Evolutionary conservation across 2,329 filamentous ascomycete genomes (phyloP), one percentile per base, ranked within the genome.

Genomic region (Penicillium sp.): DNA sequence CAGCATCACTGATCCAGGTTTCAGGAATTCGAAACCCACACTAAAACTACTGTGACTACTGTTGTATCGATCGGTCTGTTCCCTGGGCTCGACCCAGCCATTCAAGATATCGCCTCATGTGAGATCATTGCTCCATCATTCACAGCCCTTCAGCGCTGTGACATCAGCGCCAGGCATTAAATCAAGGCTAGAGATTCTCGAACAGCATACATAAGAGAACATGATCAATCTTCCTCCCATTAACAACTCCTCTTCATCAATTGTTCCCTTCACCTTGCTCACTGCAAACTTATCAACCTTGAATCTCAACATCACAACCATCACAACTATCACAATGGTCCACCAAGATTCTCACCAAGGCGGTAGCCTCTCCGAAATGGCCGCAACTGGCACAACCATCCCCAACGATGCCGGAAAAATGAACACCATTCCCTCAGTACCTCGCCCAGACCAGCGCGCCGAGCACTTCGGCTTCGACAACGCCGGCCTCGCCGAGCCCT

Each of bases 351-450:
- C 68, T 29, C 65, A 75, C 63, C 64, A 61, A 53, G 73, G 74
- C 46, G 75, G 72, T 48, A 65, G 62, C 50, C 68, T 76, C 57
- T 68, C 69, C 22, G 72, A 75, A 43, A 75, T 75, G 73, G 73
- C 73, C 34, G 47, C 65, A 29, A 54, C 62, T 6, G 73, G 73
- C 41, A 77, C 72, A n/a, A 60, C 54, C 3, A 66, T 80, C 34
- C 79, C 79, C 49, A 71, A 74, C 51, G 77, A 81, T 58, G 77
- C 79, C 39, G 78, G 77, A 50, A 54, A 57, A 41, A 68, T 74
- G 58, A 74, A 75, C 58, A 68, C 69, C 45, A 78, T 82, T 55
- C 77, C 78, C 13, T 81, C 79, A 3, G 73, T 77, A 2, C 72
- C 79, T 22, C 75, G 77, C 6, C 78, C 78, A 1, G 77, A 80